Evolutionary conservation across 2,329 filamentous ascomycete species (phyloP).

Genomic region (Aspergillus sp.): DNA sequence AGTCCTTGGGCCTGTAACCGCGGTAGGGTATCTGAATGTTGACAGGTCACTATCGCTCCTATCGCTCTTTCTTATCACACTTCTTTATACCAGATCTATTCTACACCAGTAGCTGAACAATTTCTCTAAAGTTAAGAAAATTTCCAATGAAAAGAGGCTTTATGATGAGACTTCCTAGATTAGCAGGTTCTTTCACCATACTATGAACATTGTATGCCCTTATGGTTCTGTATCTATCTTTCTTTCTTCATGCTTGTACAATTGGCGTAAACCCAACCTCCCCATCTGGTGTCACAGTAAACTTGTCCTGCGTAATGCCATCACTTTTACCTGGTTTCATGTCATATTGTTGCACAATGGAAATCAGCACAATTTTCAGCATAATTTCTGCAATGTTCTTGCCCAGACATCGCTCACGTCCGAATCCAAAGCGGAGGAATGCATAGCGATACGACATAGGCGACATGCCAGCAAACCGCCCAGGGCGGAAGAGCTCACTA

Average conservation of each 20-base stretch:
- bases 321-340: background rate
- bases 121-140: background rate
- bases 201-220: background rate
- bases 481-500: constrained; percentile 9
- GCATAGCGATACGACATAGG: background rate
- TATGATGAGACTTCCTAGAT: background rate
- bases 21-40: background rate
- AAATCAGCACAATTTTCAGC: background rate
- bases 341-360: background rate
- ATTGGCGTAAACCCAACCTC: background rate
- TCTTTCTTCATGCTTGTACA: background rate
- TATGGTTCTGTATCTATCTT: background rate
- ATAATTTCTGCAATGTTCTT: constrained; percentile 5
- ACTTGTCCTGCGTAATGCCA: background rate
- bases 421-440: constrained; percentile 3
- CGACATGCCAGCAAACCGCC: constrained; percentile 5
- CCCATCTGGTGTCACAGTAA: background rate
- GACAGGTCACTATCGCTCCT: background rate
- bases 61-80: background rate
- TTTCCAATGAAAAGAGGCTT: background rate
- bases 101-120: background rate
- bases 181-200: background rate
- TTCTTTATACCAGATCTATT: background rate
- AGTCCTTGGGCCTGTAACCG: background rate
- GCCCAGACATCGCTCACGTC: constrained; percentile 1